Conservation (phyloP, 2,329 filamentous ascomycete genomes). For the Paraconiothyrium brasiliense region DNA sequence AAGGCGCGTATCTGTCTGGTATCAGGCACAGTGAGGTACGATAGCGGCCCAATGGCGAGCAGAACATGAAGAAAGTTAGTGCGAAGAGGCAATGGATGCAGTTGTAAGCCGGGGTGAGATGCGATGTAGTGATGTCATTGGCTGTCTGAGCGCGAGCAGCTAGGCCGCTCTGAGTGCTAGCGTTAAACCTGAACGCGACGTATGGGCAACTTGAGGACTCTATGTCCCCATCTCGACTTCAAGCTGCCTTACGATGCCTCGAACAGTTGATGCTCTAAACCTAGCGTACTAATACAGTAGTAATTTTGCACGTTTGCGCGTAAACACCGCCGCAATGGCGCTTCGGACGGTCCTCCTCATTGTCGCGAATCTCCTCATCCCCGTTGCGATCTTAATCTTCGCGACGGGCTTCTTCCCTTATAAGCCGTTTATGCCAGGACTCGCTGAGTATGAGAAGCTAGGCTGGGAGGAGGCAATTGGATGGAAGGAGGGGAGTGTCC, state of each 20-base stretch:
- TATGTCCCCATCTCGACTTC: conserved; percentile 29
- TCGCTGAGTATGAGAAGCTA: conserved; percentile 73
- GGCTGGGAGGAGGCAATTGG: conserved; percentile 54
- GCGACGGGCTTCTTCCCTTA: conserved; percentile 96
- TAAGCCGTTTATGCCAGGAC: conserved; percentile 88
- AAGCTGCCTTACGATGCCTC: conserved; percentile 22
- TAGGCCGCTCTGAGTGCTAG: conserved; percentile 28
- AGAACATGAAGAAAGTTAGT: conserved; percentile 24
- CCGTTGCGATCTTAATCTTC: conserved; percentile 74
- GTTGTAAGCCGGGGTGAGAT: conserved; percentile 15
- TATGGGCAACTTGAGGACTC: conserved; percentile 18
- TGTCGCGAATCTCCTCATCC: conserved; percentile 79
- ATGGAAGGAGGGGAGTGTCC: conserved; percentile 52
- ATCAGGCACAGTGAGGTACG: background rate
- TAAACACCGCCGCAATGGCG: conserved; percentile 31
- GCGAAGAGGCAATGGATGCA: background rate
- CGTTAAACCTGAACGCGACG: conserved; percentile 38
- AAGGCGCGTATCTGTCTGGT: background rate
- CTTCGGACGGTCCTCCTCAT: conserved; percentile 57
- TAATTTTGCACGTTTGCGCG: background rate
- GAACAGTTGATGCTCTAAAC: background rate
- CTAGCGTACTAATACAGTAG: background rate
- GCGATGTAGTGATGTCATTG: conserved; percentile 47
- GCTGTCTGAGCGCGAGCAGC: conserved; percentile 28
- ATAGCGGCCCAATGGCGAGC: conserved; percentile 22